Conservation (phyloP, 2,329 filamentous ascomycete genomes). For the Aspergillus terreus region DNA sequence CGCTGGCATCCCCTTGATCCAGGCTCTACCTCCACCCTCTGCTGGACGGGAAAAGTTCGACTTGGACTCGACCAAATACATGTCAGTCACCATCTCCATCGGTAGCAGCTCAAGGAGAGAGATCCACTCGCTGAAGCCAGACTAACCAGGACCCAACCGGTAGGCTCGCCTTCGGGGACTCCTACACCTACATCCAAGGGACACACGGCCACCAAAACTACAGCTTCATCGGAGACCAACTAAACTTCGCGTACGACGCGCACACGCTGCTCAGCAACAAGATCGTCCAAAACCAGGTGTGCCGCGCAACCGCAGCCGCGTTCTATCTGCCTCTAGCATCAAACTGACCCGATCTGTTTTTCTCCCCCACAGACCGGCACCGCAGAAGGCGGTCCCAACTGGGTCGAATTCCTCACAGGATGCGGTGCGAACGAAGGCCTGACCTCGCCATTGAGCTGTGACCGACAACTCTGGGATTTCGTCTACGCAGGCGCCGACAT, state of each 20-base stretch:
- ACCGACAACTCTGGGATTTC: slow-evolving; percentile 53
- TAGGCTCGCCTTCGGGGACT: slow-evolving; percentile 29
- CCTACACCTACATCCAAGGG: slow-evolving; percentile 50
- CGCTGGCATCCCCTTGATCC: slow-evolving; percentile 2
- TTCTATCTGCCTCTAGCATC: not conserved
- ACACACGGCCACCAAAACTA: slow-evolving; percentile 49
- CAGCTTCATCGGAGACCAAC: slow-evolving; percentile 53
- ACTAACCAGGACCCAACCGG: slow-evolving; percentile 4
- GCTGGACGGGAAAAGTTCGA: slow-evolving; percentile 5
- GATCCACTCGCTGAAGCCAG: not conserved
- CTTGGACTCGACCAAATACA: slow-evolving; percentile 14
- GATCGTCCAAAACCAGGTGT: slow-evolving; percentile 49
- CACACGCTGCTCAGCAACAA: slow-evolving; percentile 43
- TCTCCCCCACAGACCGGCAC: slow-evolving; percentile 38
- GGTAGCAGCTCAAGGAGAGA: not conserved
- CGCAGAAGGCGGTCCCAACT: slow-evolving; percentile 53
- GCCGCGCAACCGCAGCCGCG: not conserved
- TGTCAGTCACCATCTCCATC: slow-evolving; percentile 10
- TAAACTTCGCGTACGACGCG: slow-evolving; percentile 46
- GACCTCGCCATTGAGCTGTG: slow-evolving; percentile 43
- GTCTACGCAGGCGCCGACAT: slow-evolving; percentile 54
- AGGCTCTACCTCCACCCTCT: slow-evolving; percentile 1
- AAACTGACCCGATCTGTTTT: not conserved
- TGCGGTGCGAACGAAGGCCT: slow-evolving; percentile 47
- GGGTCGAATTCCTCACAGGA: slow-evolving; percentile 52